Evolutionary conservation across 2,329 filamentous ascomycete species (phyloP), one percentile per base, ranked within the genome.

Genomic region (Paraphaeosphaeria minitans): DNA sequence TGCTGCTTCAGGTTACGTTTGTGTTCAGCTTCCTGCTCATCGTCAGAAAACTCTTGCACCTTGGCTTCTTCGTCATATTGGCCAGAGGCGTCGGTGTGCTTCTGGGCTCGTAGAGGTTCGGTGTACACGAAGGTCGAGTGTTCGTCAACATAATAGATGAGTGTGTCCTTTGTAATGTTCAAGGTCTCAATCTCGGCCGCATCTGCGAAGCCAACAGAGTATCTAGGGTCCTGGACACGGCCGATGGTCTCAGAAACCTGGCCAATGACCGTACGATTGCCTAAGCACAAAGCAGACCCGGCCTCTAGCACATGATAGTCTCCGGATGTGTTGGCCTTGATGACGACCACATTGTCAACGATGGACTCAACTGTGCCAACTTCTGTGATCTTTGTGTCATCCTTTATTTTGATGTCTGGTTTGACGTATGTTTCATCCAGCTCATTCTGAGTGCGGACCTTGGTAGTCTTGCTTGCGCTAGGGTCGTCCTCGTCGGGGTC

Each of bases 11-110:
- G 62, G 61, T 73, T 69, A 54, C 74, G 74, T 69, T 80, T 96
- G 73, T 92, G 87, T 67, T 93, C 91, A 8, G 90, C 89, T 77
- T 99, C 95, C 66, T 91, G 90, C 78, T 99, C 95, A 69, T 99
- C 95, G 66, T 99, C 95, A 0, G 94, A 97, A 75, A 98, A 98
- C 73, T 98, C 95, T 67, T 92, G 85, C 74, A 98, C 94, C 39
- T 96, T 91, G 33, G 90, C 85, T 78, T 98, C 94, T 75, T 99
- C 95, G 66, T 98, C 95, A 76, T 97, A 90, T 55, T 97, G 84
- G 73, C 98, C 98, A 53, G 92, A 96, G 9, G 95, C 94, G 76
- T 99, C 95, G 10, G 92, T 95, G 59, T 93, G 92, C 79, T 96
- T 98, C 69, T 90, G 75, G 53, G 83, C 84, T 76, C 89, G 90